Base-by-base conservation (phyloP, 140 eudicot genomes). In the Ambrosia hybrid region DNA sequence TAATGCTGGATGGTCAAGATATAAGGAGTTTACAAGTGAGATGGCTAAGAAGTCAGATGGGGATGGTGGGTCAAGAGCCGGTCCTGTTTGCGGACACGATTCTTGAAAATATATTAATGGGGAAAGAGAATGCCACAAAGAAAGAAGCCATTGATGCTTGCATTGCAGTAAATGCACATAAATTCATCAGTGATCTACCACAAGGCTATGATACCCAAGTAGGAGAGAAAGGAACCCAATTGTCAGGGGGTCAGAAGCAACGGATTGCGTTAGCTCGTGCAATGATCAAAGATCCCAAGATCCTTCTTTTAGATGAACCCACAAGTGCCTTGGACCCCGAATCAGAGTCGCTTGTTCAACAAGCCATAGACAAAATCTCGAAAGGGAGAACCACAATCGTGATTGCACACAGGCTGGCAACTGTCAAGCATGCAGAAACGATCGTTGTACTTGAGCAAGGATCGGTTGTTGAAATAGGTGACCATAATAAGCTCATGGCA, bases 61-160 rank as follows among this genome's bases (percentile, higher is more conserved):
- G 92, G 8, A 87, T 87, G 97, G 95, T 90, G 80, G 97, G 95
- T 63, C 97, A 90, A 78, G 97, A 90, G 76, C 97, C 95, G 2
- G 90, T 76, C 51, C 90, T 90, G 9, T 90, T 90, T 61, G 91
- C 85, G 4, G 74, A 86, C 66, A 79, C 91, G 5, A 90, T 90
- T 62, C 82, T 87, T 2, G 95, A 90, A 80, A 90, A 90, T 73
- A 83, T 90, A 43, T 65, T 87, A 71, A 87, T 90, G 89, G 95
- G 96, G 14, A 90, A 86, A 61, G 97, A 90, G 67, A 83, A 87
- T 66, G 97, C 91, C 68, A 90, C 88, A 48, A 85, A 79, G 78
- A 83, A 90, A 76, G 95, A 90, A 75, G 95, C 91, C 37, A 68
- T 79, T n/a, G 45, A 66, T 33, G 97, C 97, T 74, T 90, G 97